These are phyloP conservation scores for Melaleuca quinquenervia DNA, from an alignment of 345 rosid species.

Conservation along the genomic window DNA sequence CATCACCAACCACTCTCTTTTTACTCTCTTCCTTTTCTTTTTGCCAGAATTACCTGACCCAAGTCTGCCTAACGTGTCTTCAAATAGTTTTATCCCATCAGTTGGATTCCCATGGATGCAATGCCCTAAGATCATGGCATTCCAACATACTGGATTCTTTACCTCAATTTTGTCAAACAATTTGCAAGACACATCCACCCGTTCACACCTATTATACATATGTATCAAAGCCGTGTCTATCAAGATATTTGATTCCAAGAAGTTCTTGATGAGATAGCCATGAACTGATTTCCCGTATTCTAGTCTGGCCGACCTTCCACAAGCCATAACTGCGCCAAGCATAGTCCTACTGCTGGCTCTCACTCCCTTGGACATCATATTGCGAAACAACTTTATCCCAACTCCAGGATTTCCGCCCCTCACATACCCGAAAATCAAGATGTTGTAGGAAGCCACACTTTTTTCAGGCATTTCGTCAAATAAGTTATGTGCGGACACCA, in stretches of 20 bases:
- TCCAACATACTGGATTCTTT: conserved; percentile 51
- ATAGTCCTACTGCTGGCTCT: conserved; percentile 29
- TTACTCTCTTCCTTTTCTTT: neutral
- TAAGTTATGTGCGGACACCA: conserved; percentile 28
- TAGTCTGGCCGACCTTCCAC: conserved; percentile 52
- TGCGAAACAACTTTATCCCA: conserved; percentile 46
- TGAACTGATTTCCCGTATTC: conserved; percentile 71
- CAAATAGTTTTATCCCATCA: conserved; percentile 43
- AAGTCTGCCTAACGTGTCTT: conserved; percentile 14
- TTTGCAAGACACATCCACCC: conserved; percentile 35
- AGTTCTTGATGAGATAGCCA: conserved; percentile 30
- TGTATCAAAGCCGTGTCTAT: conserved; percentile 43
- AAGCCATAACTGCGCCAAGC: conserved; percentile 33
- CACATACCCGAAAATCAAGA: conserved; percentile 44
- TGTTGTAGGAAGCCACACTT: conserved; percentile 50
- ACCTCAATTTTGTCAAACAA: conserved; percentile 29
- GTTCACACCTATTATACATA: conserved; percentile 55
- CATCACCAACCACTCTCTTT: neutral
- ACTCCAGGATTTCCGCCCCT: conserved; percentile 41
- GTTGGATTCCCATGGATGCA: conserved; percentile 62
- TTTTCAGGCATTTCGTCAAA: conserved; percentile 38
- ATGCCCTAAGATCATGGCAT: conserved; percentile 73
- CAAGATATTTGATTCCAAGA: conserved; percentile 12
- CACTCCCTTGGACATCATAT: conserved; percentile 31
- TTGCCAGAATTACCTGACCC: neutral